Evolutionary conservation across 1,284 basidiomycete genomes (phyloP), one percentile per base, ranked within the genome.

Genomic region (Fomitopsis schrenkii): DNA sequence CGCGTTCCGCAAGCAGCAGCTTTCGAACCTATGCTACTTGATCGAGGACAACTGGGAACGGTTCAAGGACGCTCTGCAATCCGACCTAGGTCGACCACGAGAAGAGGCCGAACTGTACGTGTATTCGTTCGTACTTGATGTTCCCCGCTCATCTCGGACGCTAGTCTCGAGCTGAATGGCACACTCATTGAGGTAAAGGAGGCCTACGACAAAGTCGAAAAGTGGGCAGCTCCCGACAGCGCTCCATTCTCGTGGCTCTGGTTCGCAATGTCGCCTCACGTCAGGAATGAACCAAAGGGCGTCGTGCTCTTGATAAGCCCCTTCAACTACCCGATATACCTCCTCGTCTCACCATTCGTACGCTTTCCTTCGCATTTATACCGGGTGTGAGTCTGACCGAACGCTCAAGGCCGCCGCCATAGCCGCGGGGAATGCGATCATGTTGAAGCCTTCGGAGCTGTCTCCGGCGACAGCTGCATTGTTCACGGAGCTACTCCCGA

Each of bases 401-500:
- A 38, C 35, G 40, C 6, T 22, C 4, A 14, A 64, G 63, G 30
- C 85, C 28, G 87, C 86, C 22, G 93, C 93, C 6, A 83, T 94
- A 48, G 88, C 92, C 0, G 90, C 92, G 8, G 93, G 93, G 1
- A 90, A 88, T 70, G 81, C 90, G 0, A 83, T 83, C 8, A 77
- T 88, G 1, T 62, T 94, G 67, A 95, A 95, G 75, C 89, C 90
- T 0, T 91, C 93, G 0, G 94, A 96, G 72, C 77, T 86, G 17
- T 79, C 87, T 0, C 83, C 87, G 0, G 81, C 86, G 7, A 80
- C 81, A 2, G 86, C 87, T 22, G 76, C 84, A 26, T 78, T 96
- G 15, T 72, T 95, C 17, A 81, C 87, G 0, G 86, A 92, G 66
- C 83, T 96, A 4, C 62, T 93, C n/a, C 86, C 87, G 6, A 86